Base-by-base conservation (phyloP, 805 yeast species). In the Candida takata region DNA sequence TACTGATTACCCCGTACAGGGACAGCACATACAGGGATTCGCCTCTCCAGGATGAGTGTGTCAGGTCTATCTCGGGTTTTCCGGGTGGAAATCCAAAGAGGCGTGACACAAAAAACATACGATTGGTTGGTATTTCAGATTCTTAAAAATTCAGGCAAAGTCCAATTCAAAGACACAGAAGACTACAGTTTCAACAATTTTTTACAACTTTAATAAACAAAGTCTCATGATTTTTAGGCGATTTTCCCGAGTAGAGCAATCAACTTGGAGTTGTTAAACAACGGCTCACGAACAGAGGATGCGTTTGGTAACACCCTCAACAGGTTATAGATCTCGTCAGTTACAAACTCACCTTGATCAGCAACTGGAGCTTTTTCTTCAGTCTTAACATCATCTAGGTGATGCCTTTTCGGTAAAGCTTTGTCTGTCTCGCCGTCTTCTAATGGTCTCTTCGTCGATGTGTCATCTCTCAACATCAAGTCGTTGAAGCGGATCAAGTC, bases 251-350 rank as follows among this genome's bases (percentile, higher is more conserved):
- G 27, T 14, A 52, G 36, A 15, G 34, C 27, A 17, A 52, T 44
- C 32, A 80, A 59, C 45, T 72, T 76, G 13, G 62, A 62, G 18
- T 73, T 59, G 54, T 77, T 74, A 50, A 82, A 79, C 4, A 70
- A 12, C 18, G 69, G 69, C 10, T 72, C 72, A 9, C 64, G 61
- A 51, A 77, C 77, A 38, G 72, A 69, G 1, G 72, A 64, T 0
- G 73, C 74, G 23, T 38, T 50, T 8, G 90, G 90, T 31, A 82
- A 63, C 3, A 70, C 64, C 36, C 79, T 61, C 31, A 80, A 56
- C 28, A 80, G 52, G 32, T 70, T 70, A 49, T 69, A 69, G 17
- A 69, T 51, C 38, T 65, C 71, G 57, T 63, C 70, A 35, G 64
- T 47, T 24, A 52, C 52, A 26, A 48, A 44, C 13, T 47, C 48